Base-by-base conservation (phyloP, 2,329 filamentous ascomycete genomes). In the Niveomyces coronatus region DNA sequence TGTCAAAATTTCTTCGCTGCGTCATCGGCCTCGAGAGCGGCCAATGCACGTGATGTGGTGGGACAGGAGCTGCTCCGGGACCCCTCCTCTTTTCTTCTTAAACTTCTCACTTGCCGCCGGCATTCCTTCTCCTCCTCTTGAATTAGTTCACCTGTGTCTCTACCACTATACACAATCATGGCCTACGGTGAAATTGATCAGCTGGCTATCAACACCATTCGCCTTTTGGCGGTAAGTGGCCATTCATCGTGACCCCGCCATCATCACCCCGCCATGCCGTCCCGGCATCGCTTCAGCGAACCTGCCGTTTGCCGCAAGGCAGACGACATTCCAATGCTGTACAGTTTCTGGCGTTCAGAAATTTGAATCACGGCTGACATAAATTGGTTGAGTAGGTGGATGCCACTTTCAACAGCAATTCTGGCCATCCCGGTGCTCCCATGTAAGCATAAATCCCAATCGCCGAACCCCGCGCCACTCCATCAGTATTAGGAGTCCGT, bases 151-250 rank as follows among this genome's bases (percentile, higher is more conserved):
- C n/a, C n/a, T n/a, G n/a, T n/a, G n/a, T n/a, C n/a, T n/a, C n/a
- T n/a, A n/a, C n/a, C n/a, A 19, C 28, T 10, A 32, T 23, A 27
- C 60, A 65, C 60, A 64, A 78, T 59, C 64, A 96, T 96, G 89
- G 79, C 79, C 64, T 95, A 84, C 76, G 74, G 75, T 63, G 84
- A 96, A 57, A 65, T 80, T 60, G 91, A 98, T 65, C 71, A 82
- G 74, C 77, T 87, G 68, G 84, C 86, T 60, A 86, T 98, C 71
- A 96, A 96, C 82, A 94, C 89, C 65, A 96, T 98, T 73, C 85
- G 91, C 64, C 68, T 86, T 61, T 78, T 98, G 55, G 88, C 91
- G 63, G 91, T 96, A 82, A 66, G 87, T 81, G 15, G 4, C 17
- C 45, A 40, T 31, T 41, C 35, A 29, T 35, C 26, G 35, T 9